Conservation (phyloP, 352 stramenopile genomes). For the Elongisporangium undulatum region DNA sequence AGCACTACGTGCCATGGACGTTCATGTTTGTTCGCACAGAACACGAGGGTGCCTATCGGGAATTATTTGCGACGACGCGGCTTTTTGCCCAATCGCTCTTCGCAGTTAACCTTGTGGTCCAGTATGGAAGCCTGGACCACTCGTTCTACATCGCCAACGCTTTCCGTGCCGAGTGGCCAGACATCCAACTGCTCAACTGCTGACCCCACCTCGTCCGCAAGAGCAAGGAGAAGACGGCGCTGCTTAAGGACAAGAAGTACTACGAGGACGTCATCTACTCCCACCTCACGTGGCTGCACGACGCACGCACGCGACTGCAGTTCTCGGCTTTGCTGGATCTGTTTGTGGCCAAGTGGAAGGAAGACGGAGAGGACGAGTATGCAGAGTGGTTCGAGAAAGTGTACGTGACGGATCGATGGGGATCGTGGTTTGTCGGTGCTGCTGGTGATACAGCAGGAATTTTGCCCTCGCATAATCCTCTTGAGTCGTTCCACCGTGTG, state of each 20-base stretch:
- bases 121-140: slow-evolving; percentile 13
- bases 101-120: slow-evolving; percentile 2
- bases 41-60: slow-evolving; percentile 6
- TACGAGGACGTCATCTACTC: slow-evolving; percentile 1
- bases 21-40: slow-evolving; percentile 14
- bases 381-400: slow-evolving; percentile 5
- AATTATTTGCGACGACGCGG: slow-evolving; percentile 4
- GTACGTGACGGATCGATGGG: slow-evolving; percentile 5
- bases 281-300: slow-evolving; percentile 3
- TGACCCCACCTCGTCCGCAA: slow-evolving; percentile 11
- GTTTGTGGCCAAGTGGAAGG: not conserved
- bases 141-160: slow-evolving; percentile 9
- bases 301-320: not conserved
- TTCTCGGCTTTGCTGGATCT: not conserved
- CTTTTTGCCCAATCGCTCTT: slow-evolving; percentile 6
- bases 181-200: slow-evolving; percentile 9
- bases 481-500: slow-evolving; percentile 8
- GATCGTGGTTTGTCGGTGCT: not conserved
- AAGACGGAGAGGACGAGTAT: slow-evolving; percentile 2
- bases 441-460: slow-evolving; percentile 5
- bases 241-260: not conserved
- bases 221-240: slow-evolving; percentile 2
- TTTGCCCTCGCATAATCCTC: slow-evolving; percentile 7
- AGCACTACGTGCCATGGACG: slow-evolving; percentile 11
- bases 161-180: slow-evolving; percentile 7